A percentile compares a stretch with the other conserved stretches of the same genome.
Conservation (phyloP, 148 eudicot species). For the Chenopodium quinoa region DNA sequence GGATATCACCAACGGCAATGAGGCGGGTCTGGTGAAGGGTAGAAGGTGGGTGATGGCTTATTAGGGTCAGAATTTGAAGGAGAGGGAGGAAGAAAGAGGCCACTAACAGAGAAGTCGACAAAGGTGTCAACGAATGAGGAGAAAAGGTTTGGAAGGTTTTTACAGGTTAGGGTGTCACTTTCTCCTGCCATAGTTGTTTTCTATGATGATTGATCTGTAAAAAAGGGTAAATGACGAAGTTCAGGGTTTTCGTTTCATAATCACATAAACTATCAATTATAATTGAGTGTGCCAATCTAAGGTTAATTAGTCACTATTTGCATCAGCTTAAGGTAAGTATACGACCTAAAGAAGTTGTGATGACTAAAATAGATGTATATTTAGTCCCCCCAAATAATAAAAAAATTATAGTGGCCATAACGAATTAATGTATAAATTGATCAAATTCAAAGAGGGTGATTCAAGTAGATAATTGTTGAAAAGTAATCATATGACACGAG, state of each 20-base stretch:
- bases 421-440: background rate
- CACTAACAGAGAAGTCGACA: conserved; percentile 58
- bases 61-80: conserved; percentile 15
- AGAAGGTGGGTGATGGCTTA: conserved; percentile 30
- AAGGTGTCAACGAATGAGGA: conserved; percentile 76
- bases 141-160: conserved; percentile 46
- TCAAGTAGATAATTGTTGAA: background rate
- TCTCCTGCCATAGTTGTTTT: conserved; percentile 12
- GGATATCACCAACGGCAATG: conserved; percentile 81
- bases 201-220: conserved; percentile 9
- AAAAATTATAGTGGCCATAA: background rate
- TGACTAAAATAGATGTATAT: background rate
- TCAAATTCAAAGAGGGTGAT: background rate
- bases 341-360: background rate
- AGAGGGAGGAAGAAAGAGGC: conserved; percentile 55
- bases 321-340: background rate
- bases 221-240: conserved; percentile 10
- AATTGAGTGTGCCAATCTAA: background rate
- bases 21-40: conserved; percentile 66
- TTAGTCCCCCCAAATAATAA: background rate
- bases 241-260: background rate
- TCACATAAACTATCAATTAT: background rate
- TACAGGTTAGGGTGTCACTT: conserved; percentile 37
- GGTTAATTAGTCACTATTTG: background rate
- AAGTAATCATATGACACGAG: background rate